Conservation (phyloP, 1,139 yeast genomes). For the Debaryomyces udenii region DNA sequence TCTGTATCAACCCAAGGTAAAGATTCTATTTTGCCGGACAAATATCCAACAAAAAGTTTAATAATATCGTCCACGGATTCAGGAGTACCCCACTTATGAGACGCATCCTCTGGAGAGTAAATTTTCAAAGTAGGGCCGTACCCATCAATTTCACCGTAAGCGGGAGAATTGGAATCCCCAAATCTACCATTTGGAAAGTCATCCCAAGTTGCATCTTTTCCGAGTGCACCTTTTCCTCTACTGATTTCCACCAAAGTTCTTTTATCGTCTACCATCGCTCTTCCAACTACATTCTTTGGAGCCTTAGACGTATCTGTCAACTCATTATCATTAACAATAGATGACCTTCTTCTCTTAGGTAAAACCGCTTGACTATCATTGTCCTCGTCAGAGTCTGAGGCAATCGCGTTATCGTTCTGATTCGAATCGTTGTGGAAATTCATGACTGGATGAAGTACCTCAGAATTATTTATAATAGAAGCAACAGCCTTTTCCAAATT, state of each 20-base stretch:
- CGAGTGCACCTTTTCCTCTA: slow-evolving; percentile 81
- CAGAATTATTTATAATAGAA: slow-evolving; percentile 68
- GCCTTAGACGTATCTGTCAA: slow-evolving; percentile 38
- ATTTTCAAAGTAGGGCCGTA: slow-evolving; percentile 91
- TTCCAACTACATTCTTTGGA: slow-evolving; percentile 26
- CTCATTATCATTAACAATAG: slow-evolving; percentile 49
- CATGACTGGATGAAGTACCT: slow-evolving; percentile 41
- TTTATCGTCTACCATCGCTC: slow-evolving; percentile 37
- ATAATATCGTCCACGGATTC: slow-evolving; percentile 63
- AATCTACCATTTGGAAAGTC: slow-evolving; percentile 97
- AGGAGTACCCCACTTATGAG: slow-evolving; percentile 84
- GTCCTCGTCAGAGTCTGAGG: slow-evolving; percentile 36
- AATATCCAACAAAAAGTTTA: slow-evolving; percentile 68
- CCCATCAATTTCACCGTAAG: slow-evolving; percentile 97
- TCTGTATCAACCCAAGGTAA: slow-evolving; percentile 93
- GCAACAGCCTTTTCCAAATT: slow-evolving; percentile 92
- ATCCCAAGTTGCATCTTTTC: slow-evolving; percentile 97
- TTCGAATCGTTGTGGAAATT: slow-evolving; percentile 18
- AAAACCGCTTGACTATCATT: slow-evolving; percentile 13
- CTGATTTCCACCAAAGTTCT: slow-evolving; percentile 73
- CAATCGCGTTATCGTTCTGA: slow-evolving; percentile 35
- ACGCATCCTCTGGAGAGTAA: slow-evolving; percentile 65
- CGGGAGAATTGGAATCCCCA: slow-evolving; percentile 96
- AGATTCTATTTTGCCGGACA: slow-evolving; percentile 73
- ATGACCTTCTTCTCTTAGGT: slow-evolving; percentile 44